These are phyloP conservation scores for Lachnellula willkommii DNA, from an alignment of 2,329 filamentous ascomycete species.

Conservation along the genomic window DNA sequence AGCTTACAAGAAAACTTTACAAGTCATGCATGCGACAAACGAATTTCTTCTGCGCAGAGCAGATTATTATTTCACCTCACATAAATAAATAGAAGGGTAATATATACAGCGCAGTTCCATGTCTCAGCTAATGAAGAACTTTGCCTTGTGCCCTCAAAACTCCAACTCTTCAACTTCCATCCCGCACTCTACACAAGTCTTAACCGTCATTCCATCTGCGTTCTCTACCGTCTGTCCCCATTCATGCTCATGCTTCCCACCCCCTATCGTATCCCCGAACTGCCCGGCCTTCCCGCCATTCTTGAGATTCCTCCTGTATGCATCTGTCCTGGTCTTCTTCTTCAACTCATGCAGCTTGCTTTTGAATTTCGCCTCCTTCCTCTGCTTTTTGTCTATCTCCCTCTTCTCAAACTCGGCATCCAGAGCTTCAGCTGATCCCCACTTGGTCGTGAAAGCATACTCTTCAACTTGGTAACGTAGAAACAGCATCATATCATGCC, in stretches of 20 bases:
- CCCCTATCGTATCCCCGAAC: conserved; percentile 74
- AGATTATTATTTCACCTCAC: no score
- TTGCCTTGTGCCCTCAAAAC: conserved; percentile 18
- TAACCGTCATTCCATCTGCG: conserved; percentile 69
- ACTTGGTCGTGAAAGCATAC: conserved; percentile 84
- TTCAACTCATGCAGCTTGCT: conserved; percentile 85
- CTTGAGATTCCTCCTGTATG: conserved; percentile 68
- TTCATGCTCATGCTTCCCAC: conserved; percentile 78
- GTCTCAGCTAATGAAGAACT: no score
- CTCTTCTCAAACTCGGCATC: conserved; percentile 84
- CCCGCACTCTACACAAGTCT: conserved; percentile 70
- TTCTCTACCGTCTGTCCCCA: conserved; percentile 70
- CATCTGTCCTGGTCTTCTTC: conserved; percentile 86
- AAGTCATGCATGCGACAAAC: no score
- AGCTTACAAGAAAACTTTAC: no score
- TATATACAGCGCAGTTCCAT: background rate
- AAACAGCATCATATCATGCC: conserved; percentile 99
- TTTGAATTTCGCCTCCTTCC: conserved; percentile 89
- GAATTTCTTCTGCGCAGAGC: no score
- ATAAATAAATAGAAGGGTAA: no score
- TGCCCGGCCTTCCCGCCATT: conserved; percentile 42
- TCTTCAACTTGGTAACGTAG: conserved; percentile 90
- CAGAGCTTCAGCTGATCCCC: conserved; percentile 79
- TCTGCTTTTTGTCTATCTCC: conserved; percentile 71
- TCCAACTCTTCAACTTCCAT: conserved; percentile 71